Evolutionary conservation across 2,329 filamentous ascomycete species (phyloP).

Genomic region (Stachybotrys chartarum): DNA sequence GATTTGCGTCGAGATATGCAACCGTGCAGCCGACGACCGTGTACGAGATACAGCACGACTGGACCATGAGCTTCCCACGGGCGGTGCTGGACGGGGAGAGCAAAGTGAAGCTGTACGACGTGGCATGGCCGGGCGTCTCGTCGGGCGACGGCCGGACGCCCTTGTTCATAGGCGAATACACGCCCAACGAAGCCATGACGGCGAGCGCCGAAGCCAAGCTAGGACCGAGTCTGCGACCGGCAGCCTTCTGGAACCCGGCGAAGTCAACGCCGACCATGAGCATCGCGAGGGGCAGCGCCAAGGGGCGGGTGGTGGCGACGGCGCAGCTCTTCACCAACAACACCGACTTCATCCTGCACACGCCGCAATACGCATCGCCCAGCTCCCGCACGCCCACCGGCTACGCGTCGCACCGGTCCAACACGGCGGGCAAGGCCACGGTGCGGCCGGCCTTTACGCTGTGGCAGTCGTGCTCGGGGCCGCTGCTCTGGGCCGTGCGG

Average conservation of each 20-base stretch:
- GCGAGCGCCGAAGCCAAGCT: not conserved
- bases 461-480: not conserved
- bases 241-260: not conserved
- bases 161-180: not conserved
- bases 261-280: not conserved
- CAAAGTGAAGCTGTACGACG: not conserved
- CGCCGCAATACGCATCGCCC: not conserved
- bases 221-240: not conserved
- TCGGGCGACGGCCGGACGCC: not conserved
- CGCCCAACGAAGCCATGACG: not conserved
- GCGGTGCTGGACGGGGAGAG: not conserved
- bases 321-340: not conserved
- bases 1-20: not conserved
- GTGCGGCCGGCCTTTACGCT: not conserved
- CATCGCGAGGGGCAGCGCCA: not conserved
- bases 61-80: not conserved
- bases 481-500: not conserved
- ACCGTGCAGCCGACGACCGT: not conserved
- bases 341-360: not conserved
- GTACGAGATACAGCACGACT: not conserved
- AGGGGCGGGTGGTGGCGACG: not conserved
- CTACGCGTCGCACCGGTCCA: not conserved
- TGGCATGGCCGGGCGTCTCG: not conserved
- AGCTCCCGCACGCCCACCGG: not conserved
- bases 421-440: not conserved